Evolutionary conservation across 2,329 filamentous ascomycete species (phyloP).

Genomic region (Akanthomyces dipterigenus): DNA sequence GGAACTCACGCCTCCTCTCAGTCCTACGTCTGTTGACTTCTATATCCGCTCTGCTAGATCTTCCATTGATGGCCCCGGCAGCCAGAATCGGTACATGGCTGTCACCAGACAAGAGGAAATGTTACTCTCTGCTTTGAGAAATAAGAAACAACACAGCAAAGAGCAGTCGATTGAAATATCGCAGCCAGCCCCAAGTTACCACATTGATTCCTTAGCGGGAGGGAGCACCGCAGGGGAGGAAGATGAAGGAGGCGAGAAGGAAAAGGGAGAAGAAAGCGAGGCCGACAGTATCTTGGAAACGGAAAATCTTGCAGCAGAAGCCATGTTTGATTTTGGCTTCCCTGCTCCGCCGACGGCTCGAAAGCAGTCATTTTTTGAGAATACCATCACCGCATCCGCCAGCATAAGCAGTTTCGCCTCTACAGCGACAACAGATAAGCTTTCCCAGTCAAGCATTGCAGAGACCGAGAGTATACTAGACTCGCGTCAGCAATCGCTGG

Average conservation of each 20-base stretch:
- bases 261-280: background rate
- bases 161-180: slow-evolving; percentile 39
- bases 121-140: slow-evolving; percentile 48
- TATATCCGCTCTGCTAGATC: slow-evolving; percentile 34
- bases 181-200: slow-evolving; percentile 20
- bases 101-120: slow-evolving; percentile 53
- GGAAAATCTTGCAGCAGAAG: slow-evolving; percentile 23
- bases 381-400: background rate
- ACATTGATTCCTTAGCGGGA: background rate
- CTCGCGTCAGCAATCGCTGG: background rate
- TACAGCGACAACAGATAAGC: background rate
- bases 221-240: background rate
- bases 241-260: background rate
- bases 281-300: slow-evolving; percentile 9
- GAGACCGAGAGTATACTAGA: background rate
- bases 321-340: slow-evolving; percentile 27
- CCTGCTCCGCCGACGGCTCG: slow-evolving; percentile 26
- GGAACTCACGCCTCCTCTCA: slow-evolving; percentile 44
- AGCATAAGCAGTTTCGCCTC: background rate
- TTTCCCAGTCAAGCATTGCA: background rate
- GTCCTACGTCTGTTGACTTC: slow-evolving; percentile 45
- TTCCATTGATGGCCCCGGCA: slow-evolving; percentile 26
- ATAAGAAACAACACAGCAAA: slow-evolving; percentile 50
- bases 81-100: slow-evolving; percentile 44
- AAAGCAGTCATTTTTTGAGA: slow-evolving; percentile 16